Percentiles rank a stretch among this genome's conserved stretches.
These are phyloP conservation scores for Chaetomium strumarium DNA, from an alignment of 2,329 filamentous ascomycete genomes.

Conservation along the genomic window DNA sequence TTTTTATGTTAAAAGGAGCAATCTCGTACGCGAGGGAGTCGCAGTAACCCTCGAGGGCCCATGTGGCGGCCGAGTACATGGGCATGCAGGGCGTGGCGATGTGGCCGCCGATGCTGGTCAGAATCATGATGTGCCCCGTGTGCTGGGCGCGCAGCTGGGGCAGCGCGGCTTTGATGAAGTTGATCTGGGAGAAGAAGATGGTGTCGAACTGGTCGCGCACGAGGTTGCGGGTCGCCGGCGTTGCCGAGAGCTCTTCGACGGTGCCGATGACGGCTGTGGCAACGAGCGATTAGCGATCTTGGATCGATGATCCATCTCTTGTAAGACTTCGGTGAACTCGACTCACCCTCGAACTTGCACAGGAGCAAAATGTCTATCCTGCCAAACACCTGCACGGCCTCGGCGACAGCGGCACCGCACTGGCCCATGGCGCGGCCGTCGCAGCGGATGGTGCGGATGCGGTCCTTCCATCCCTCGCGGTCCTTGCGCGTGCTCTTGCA, in stretches of 20 bases:
- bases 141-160: slow-evolving; percentile 73
- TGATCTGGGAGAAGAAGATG: slow-evolving; percentile 93
- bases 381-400: slow-evolving; percentile 78
- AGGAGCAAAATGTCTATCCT: slow-evolving; percentile 86
- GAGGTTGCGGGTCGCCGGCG: slow-evolving; percentile 65
- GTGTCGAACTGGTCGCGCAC: slow-evolving; percentile 89
- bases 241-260: slow-evolving; percentile 81
- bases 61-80: slow-evolving; percentile 86
- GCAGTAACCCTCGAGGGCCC: slow-evolving; percentile 94
- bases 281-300: not conserved
- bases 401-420: slow-evolving; percentile 80
- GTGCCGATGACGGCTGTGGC: slow-evolving; percentile 74
- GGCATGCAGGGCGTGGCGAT: slow-evolving; percentile 87
- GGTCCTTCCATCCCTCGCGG: slow-evolving; percentile 73
- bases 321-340: slow-evolving; percentile 24
- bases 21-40: slow-evolving; percentile 95
- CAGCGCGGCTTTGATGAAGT: slow-evolving; percentile 85
- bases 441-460: slow-evolving; percentile 61
- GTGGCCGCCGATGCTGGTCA: slow-evolving; percentile 87
- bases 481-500: slow-evolving; percentile 58
- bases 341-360: slow-evolving; percentile 74
- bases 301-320: not conserved
- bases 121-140: slow-evolving; percentile 82
- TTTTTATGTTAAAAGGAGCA: slow-evolving; percentile 91
- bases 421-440: slow-evolving; percentile 59